Evolutionary conservation across 768 basidiomycete species (phyloP), one percentile per base, ranked within the genome.

Genomic region (Austroboletus eburneus): DNA sequence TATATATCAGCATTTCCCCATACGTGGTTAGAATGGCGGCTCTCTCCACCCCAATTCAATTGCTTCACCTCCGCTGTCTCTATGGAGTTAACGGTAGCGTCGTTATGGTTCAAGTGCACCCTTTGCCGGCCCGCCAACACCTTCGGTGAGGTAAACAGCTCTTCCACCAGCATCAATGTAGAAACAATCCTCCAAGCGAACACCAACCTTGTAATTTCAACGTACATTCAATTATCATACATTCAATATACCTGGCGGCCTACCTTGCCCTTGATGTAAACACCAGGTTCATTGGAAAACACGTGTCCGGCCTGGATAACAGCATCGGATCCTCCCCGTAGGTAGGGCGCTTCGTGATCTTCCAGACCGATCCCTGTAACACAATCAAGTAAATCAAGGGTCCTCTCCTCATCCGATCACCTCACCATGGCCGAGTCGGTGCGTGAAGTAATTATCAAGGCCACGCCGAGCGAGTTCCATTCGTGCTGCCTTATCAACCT

Each of bases 141-240:
- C 77, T 20, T 67, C 76, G 1, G 87, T 91, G 23, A 91, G 72
- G 64, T 78, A 79, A 24, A 75, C 67, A 0, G 81, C 69, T 1
- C 49, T 55, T 1, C 87, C 85, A n/a, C 66, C 57, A 9, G 74
- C 69, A 45, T 74, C 61, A 46, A 91, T 75, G 55, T 77, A 83
- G 58, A 88, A 85, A 57, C 90, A 92, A 57, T 93, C 91, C 61
- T 93, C 90, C 43, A 94, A 66, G 36, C 90, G 77, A 16, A 92
- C 76, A 2, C 91, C 90, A 22, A 89, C 74, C 83, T 85, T 37
- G 49, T 49, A 39, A 50, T n/a, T n/a, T n/a, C n/a, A n/a, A n/a
- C n/a, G n/a, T n/a, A n/a, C n/a, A n/a, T n/a, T n/a, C n/a, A n/a
- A n/a, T n/a, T n/a, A n/a, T n/a, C n/a, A n/a, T n/a, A n/a, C n/a